Evolutionary conservation across 352 stramenopile species (phyloP).

Genomic region (Globisporangium solare): DNA sequence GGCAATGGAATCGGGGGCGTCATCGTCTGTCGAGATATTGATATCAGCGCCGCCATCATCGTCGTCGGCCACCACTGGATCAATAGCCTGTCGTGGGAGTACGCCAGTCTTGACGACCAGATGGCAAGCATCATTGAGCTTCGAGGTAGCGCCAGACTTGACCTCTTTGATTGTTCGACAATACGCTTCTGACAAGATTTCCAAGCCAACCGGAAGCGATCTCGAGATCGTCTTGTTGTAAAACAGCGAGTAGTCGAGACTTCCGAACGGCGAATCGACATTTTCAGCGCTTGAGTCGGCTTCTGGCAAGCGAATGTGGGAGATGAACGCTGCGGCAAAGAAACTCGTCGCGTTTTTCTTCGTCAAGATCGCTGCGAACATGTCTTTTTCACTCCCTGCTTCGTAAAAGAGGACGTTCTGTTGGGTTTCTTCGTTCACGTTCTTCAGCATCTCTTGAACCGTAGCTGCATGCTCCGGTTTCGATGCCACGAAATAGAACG

Average conservation of each 20-base stretch:
- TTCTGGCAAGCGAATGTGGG: conserved; percentile 7
- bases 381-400: conserved; percentile 16
- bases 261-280: conserved; percentile 3
- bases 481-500: conserved; percentile 41
- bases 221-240: conserved; percentile 66
- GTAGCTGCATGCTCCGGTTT: conserved; percentile 15
- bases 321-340: conserved; percentile 57
- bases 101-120: conserved; percentile 47
- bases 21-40: background rate
- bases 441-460: conserved; percentile 25
- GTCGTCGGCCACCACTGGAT: background rate
- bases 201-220: conserved; percentile 55
- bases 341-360: conserved; percentile 36
- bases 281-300: conserved; percentile 19
- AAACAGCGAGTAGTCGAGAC: conserved; percentile 41
- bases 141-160: background rate
- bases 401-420: conserved; percentile 11
- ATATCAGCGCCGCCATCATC: background rate
- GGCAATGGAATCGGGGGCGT: background rate
- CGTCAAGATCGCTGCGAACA: conserved; percentile 37
- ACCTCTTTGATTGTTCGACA: conserved; percentile 27
- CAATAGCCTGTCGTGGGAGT: conserved; percentile 22
- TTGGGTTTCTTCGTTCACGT: conserved; percentile 21
- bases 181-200: conserved; percentile 58
- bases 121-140: conserved; percentile 21